These are phyloP conservation scores for Fraxinus baroniana DNA, from an alignment of 305 asterid species.

Conservation along the genomic window DNA sequence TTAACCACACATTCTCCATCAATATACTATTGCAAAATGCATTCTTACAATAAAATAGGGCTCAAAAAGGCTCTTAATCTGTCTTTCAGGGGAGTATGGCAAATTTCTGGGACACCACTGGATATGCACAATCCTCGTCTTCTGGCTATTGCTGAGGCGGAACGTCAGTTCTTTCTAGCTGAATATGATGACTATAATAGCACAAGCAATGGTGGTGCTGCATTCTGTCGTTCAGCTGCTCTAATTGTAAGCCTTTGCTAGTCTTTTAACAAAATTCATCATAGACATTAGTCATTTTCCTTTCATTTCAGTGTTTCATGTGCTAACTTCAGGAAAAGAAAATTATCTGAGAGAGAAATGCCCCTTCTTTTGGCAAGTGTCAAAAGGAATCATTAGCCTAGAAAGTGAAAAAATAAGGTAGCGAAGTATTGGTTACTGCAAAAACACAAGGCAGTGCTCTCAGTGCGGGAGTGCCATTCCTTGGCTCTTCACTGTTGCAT, in stretches of 20 bases:
- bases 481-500: background rate
- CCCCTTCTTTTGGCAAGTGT: background rate
- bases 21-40: no score
- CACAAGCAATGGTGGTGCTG: slow-evolving; percentile 75
- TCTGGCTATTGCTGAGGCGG: slow-evolving; percentile 92
- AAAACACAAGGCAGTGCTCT: background rate
- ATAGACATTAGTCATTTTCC: slow-evolving; percentile 1
- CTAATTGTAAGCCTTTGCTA: slow-evolving; percentile 63
- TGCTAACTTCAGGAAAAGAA: background rate
- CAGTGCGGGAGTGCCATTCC: background rate
- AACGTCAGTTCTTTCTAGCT: slow-evolving; percentile 80
- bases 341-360: background rate
- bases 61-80: background rate
- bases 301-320: background rate
- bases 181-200: slow-evolving; percentile 84
- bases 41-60: no score
- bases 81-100: slow-evolving; percentile 78
- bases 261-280: slow-evolving; percentile 9
- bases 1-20: no score
- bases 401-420: background rate
- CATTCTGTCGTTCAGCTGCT: slow-evolving; percentile 97
- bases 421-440: background rate
- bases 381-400: background rate
- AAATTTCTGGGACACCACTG: slow-evolving; percentile 72
- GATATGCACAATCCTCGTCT: slow-evolving; percentile 83